phyloP scores from a whole-genome alignment of 2,329 filamentous ascomycete species.

The Ophiostoma perfectum region DNA sequence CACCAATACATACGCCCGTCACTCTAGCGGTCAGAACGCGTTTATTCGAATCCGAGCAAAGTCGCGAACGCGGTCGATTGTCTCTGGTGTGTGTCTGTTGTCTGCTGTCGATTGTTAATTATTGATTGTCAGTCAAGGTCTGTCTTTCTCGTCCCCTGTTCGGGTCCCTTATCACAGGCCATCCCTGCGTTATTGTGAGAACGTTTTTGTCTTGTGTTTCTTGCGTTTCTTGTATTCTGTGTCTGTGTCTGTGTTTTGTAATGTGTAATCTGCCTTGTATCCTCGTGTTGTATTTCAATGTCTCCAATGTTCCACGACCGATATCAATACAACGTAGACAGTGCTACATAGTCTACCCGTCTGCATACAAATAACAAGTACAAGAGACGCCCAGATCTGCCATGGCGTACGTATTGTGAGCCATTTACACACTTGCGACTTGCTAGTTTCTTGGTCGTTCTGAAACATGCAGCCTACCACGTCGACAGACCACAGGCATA shows the following conservation, averaged over 20 bases:
- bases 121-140: neutral
- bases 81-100: too few relatives aligned
- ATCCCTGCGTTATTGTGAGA: conserved; percentile 5
- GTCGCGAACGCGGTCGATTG: neutral
- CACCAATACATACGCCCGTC: neutral
- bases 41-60: neutral
- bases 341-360: too few relatives aligned
- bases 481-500: neutral
- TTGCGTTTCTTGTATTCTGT: neutral
- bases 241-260: neutral
- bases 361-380: neutral
- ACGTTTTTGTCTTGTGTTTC: neutral
- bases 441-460: neutral
- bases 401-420: neutral
- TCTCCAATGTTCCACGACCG: neutral
- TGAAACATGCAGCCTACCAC: neutral
- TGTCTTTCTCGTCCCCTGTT: neutral
- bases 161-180: neutral
- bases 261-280: neutral
- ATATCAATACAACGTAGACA: neutral
- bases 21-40: conserved; percentile 11
- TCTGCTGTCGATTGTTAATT: neutral
- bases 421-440: neutral
- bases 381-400: neutral
- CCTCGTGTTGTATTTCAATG: neutral